A percentile compares a stretch with the other conserved stretches of the same genome.
These are phyloP conservation scores for Leucosporidium creatinivorum DNA, from an alignment of 768 basidiomycete genomes.

Conservation along the genomic window DNA sequence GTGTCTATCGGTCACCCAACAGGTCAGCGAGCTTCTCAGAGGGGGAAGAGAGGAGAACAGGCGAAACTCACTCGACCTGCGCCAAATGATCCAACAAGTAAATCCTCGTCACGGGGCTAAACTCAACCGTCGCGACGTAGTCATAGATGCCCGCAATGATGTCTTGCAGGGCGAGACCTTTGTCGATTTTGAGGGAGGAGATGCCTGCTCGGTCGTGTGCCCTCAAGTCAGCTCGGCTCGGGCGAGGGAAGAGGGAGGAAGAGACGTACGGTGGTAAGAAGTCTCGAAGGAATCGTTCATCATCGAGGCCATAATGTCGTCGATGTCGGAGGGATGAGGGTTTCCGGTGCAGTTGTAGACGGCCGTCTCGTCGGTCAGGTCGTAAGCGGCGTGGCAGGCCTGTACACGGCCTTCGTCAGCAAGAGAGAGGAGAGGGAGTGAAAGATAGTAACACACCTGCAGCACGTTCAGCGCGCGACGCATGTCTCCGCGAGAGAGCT, in stretches of 20 bases:
- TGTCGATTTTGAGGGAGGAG: conserved; percentile 73
- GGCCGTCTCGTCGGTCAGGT: conserved; percentile 74
- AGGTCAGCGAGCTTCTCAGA: not conserved
- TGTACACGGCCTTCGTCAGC: conserved; percentile 12
- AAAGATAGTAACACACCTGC: conserved; percentile 47
- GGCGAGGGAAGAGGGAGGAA: not conserved
- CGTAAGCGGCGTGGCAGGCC: conserved; percentile 96
- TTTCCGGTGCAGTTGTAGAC: conserved; percentile 96
- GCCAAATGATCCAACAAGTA: conserved; percentile 89
- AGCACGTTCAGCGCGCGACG: conserved; percentile 88
- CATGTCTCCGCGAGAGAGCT: conserved; percentile 97
- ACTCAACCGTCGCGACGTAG: conserved; percentile 73
- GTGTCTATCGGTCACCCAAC: conserved; percentile 51
- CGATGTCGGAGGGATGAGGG: conserved; percentile 91
- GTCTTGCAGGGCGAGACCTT: conserved; percentile 91
- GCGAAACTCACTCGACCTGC: conserved; percentile 71
- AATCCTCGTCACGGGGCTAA: conserved; percentile 75
- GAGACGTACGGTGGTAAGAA: conserved; percentile 52
- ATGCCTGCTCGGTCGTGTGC: conserved; percentile 59
- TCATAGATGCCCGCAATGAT: conserved; percentile 86
- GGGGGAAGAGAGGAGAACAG: not conserved
- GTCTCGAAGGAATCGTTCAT: conserved; percentile 91
- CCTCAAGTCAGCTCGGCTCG: not conserved
- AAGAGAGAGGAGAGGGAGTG: not conserved
- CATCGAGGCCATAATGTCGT: conserved; percentile 89